phyloP scores from a whole-genome alignment of 2,329 filamentous ascomycete genomes.

The Epichloe hybrida region DNA sequence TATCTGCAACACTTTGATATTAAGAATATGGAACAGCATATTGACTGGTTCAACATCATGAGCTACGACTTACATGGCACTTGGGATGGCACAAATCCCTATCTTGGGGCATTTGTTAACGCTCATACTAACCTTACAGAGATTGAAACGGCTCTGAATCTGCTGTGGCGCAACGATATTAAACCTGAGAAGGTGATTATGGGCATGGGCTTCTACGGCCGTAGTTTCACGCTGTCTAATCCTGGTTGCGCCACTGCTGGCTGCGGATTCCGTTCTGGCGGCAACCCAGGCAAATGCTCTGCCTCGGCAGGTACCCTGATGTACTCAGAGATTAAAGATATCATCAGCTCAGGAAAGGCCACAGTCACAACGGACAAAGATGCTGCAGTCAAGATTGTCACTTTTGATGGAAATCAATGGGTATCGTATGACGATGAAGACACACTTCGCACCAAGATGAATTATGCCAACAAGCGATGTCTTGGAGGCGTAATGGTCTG shows the following conservation, averaged over 20 bases:
- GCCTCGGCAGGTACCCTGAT: neutral
- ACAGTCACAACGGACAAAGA: neutral
- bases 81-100: neutral
- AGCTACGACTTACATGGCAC: slow-evolving; percentile 7
- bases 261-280: slow-evolving; percentile 6
- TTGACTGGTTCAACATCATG: slow-evolving; percentile 17
- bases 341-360: neutral
- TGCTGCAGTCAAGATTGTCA: slow-evolving; percentile 8
- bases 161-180: slow-evolving; percentile 33
- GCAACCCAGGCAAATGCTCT: neutral
- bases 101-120: slow-evolving; percentile 11
- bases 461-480: slow-evolving; percentile 13
- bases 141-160: slow-evolving; percentile 25
- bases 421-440: slow-evolving; percentile 18
- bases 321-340: neutral
- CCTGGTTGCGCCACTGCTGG: slow-evolving; percentile 11
- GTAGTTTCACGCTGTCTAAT: slow-evolving; percentile 2
- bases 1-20: slow-evolving; percentile 5
- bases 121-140: slow-evolving; percentile 34
- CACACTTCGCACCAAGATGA: slow-evolving; percentile 14
- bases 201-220: slow-evolving; percentile 31
- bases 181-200: slow-evolving; percentile 27
- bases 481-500: slow-evolving; percentile 16
- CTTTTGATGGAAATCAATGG: slow-evolving; percentile 13
- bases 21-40: neutral